A percentile compares a stretch with the other conserved stretches of the same genome.
These are phyloP conservation scores for Monosporascus sp. DNA, from an alignment of 2,329 filamentous ascomycete species.

Conservation along the genomic window DNA sequence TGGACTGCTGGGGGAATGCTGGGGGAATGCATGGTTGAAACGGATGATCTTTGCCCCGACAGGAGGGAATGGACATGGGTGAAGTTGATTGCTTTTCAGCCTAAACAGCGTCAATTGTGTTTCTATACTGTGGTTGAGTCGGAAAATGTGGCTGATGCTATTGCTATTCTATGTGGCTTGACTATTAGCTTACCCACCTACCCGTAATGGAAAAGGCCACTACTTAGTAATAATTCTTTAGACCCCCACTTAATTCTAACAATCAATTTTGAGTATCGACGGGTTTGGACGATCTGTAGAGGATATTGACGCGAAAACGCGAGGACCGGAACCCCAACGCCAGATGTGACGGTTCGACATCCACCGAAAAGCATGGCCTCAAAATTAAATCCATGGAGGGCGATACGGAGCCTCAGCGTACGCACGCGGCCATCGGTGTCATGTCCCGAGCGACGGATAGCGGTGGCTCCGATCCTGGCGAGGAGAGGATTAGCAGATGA, in stretches of 20 bases:
- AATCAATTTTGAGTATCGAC: not conserved
- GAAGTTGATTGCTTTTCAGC: no score
- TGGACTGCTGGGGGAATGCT: no score
- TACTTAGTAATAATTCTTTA: no score
- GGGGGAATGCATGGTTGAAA: no score
- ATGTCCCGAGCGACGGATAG: constrained; percentile 4
- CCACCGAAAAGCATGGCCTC: constrained; percentile 22
- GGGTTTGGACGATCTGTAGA: constrained; percentile 1
- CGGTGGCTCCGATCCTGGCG: constrained; percentile 5
- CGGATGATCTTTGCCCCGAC: no score
- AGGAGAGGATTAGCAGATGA: constrained; percentile 19
- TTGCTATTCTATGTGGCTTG: not conserved
- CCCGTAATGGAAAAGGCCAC: no score
- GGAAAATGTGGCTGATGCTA: not conserved
- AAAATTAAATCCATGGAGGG: constrained; percentile 25
- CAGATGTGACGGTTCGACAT: constrained; percentile 9
- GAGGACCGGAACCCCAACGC: constrained; percentile 2
- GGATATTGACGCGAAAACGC: constrained; percentile 2
- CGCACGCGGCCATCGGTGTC: constrained; percentile 18
- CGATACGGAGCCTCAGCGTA: constrained; percentile 23
- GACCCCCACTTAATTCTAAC: no score
- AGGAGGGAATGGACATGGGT: no score
- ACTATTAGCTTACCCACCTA: not conserved
- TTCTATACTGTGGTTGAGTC: not conserved
- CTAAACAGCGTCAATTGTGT: no score